Conservation (phyloP, 306 rosid genomes). For the Alnus glutinosa region DNA sequence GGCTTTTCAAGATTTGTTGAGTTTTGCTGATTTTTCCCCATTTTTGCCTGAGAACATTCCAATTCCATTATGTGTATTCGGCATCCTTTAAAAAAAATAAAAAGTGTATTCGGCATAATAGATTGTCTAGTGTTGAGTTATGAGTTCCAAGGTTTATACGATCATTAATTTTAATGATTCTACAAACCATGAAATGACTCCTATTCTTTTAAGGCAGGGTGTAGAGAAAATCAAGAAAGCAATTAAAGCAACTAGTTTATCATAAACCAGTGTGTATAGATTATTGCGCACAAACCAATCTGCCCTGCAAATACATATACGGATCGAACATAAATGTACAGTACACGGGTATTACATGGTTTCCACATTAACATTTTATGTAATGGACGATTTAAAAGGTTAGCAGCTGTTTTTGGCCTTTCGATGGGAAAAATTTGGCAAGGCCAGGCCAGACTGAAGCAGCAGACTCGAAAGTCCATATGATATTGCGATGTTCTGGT, state of each 20-base stretch:
- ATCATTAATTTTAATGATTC: too few species aligned
- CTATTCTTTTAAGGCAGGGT: neutral
- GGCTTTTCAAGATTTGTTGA: too few species aligned
- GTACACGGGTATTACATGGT: constrained; percentile 36
- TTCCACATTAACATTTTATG: constrained; percentile 30
- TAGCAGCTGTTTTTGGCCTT: constrained; percentile 31
- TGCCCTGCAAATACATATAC: constrained; percentile 33
- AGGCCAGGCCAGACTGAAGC: constrained; percentile 23
- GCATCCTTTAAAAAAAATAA: too few species aligned
- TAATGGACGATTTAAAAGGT: constrained; percentile 23
- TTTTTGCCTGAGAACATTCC: too few species aligned
- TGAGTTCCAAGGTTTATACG: too few species aligned
- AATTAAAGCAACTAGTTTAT: constrained; percentile 16
- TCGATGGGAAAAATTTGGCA: constrained; percentile 22
- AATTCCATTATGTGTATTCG: too few species aligned
- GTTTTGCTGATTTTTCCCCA: too few species aligned
- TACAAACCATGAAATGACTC: too few species aligned
- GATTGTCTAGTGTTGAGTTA: too few species aligned
- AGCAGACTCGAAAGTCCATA: constrained; percentile 13
- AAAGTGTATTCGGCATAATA: too few species aligned
- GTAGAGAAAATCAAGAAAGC: neutral
- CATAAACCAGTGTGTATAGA: constrained; percentile 28
- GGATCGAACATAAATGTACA: constrained; percentile 46
- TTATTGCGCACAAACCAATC: constrained; percentile 47
- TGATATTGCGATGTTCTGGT: constrained; percentile 24